Percentiles rank a stretch among this genome's conserved stretches.
Evolutionary conservation across 768 basidiomycete genomes (phyloP).

Genomic region (Calocera cornea): DNA sequence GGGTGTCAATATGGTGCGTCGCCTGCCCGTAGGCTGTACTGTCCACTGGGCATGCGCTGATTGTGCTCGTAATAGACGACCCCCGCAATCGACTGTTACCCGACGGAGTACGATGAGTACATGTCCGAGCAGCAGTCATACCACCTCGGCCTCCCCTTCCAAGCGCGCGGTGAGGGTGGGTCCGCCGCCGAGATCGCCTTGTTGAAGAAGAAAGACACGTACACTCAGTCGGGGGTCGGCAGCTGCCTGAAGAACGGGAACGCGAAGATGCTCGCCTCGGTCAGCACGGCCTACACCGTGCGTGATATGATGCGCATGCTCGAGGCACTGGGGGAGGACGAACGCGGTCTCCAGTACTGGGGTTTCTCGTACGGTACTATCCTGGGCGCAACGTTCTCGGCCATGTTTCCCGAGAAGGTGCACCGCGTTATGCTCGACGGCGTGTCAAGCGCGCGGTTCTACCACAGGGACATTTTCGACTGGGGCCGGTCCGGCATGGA

Average conservation of each 20-base stretch:
- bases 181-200: neutral
- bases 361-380: constrained; percentile 18
- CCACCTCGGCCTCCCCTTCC: neutral
- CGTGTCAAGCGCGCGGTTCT: neutral
- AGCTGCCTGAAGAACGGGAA: neutral
- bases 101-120: neutral
- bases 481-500: neutral
- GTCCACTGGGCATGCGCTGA: no score
- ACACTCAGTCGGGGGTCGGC: neutral
- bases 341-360: constrained; percentile 14
- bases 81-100: neutral
- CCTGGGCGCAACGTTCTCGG: constrained; percentile 16
- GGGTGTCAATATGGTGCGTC: neutral
- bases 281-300: constrained; percentile 1
- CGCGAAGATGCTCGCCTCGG: neutral
- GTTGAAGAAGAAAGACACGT: neutral
- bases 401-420: constrained; percentile 18
- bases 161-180: neutral
- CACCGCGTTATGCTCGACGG: constrained; percentile 12
- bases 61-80: no score
- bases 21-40: no score
- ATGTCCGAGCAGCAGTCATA: neutral
- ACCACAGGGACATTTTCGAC: neutral
- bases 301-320: constrained; percentile 5
- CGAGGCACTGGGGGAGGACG: constrained; percentile 3